Conservation (phyloP, 768 basidiomycete species). For the Suillus americanus region DNA sequence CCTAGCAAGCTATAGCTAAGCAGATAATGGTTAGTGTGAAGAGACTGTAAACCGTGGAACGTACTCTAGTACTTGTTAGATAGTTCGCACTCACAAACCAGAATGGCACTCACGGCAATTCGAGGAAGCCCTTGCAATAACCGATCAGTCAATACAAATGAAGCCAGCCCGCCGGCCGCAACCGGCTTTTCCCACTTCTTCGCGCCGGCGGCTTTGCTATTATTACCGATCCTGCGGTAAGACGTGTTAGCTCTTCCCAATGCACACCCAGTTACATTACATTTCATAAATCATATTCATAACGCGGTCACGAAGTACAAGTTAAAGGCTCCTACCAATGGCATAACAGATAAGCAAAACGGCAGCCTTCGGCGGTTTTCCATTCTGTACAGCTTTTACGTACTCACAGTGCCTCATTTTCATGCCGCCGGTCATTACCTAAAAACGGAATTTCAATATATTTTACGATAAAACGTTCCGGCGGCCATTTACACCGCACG, state of each 20-base stretch:
- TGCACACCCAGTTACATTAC: not conserved
- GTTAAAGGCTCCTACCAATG: not conserved
- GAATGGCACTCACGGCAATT: not conserved
- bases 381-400: constrained; percentile 7
- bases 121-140: constrained; percentile 5
- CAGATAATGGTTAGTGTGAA: not conserved
- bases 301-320: not conserved
- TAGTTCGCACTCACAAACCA: not conserved
- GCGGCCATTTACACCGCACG: constrained; percentile 7
- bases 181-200: constrained; percentile 26
- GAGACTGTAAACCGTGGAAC: not conserved
- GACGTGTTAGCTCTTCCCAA: not conserved
- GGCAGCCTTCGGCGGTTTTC: constrained; percentile 4
- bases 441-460: not conserved
- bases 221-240: constrained; percentile 24
- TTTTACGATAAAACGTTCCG: constrained; percentile 5
- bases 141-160: constrained; percentile 20
- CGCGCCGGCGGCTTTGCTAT: constrained; percentile 34
- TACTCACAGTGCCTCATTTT: constrained; percentile 11
- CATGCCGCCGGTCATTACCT: constrained; percentile 20
- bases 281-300: not conserved
- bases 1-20: not conserved
- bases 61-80: not conserved
- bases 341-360: not conserved
- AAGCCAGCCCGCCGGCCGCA: constrained; percentile 22